phyloP scores from a whole-genome alignment of 106 monocot species.

The Dioscorea zingiberensis region DNA sequence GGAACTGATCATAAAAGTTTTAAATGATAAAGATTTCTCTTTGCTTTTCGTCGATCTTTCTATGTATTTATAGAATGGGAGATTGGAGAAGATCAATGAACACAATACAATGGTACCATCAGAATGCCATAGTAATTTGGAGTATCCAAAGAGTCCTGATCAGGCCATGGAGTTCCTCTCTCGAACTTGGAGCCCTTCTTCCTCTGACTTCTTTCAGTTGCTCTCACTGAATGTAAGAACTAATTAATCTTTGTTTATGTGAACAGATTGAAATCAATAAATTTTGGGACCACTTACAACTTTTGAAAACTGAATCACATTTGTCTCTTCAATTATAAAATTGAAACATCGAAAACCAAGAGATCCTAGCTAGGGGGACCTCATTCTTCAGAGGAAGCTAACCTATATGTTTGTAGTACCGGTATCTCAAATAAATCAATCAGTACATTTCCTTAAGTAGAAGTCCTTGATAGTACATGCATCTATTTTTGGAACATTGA shows the following conservation, averaged over 20 bases:
- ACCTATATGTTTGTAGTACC: too few relatives aligned
- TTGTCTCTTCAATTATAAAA: not conserved
- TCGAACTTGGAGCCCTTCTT: slow-evolving; percentile 70
- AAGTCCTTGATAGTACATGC: too few relatives aligned
- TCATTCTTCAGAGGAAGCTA: too few relatives aligned
- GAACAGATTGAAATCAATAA: not conserved
- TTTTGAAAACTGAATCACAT: not conserved
- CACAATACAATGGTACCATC: not conserved
- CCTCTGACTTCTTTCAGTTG: slow-evolving; percentile 57
- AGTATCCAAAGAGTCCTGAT: slow-evolving; percentile 33
- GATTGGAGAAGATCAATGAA: slow-evolving; percentile 11
- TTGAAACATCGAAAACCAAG: not conserved
- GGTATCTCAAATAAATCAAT: too few relatives aligned
- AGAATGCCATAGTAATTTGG: slow-evolving; percentile 6
- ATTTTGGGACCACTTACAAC: not conserved
- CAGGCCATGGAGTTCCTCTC: slow-evolving; percentile 72
- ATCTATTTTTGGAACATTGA: too few relatives aligned
- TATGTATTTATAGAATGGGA: slow-evolving; percentile 17
- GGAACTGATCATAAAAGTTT: not conserved
- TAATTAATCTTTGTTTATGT: not conserved
- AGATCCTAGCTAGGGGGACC: not conserved
- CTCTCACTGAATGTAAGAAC: slow-evolving; percentile 50
- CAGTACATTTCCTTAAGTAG: too few relatives aligned
- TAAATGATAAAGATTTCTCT: too few relatives aligned
- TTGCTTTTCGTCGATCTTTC: too few relatives aligned